Evolutionary conservation across 75 land plant genomes (phyloP).

Genomic region (Pseudotsuga menziesii): DNA sequence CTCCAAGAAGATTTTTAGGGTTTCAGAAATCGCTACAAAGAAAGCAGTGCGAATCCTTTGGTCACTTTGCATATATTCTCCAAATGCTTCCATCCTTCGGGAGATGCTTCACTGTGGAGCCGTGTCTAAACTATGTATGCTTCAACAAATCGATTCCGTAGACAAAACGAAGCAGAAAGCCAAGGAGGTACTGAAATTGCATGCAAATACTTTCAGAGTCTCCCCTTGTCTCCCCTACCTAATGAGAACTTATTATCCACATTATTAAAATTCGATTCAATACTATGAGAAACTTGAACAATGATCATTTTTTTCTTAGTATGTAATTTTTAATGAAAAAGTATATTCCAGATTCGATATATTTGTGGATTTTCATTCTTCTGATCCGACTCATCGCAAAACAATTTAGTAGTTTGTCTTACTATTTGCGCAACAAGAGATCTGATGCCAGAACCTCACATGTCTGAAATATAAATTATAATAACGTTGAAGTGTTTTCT

Average conservation of each 20-base stretch:
- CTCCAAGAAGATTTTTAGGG: conserved; percentile 30
- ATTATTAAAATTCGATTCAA: no score
- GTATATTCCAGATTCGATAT: no score
- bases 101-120: conserved; percentile 39
- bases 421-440: no score
- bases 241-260: conserved; percentile 5
- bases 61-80: conserved; percentile 16
- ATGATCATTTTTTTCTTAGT: no score
- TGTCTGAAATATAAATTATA: no score
- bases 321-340: no score
- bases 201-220: conserved; percentile 23
- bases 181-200: conserved; percentile 35
- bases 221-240: conserved; percentile 25
- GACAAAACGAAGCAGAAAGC: conserved; percentile 31
- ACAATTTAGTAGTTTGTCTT: no score
- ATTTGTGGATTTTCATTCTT: no score
- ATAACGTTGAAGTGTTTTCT: no score
- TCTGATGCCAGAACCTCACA: no score
- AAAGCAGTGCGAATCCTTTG: conserved; percentile 29
- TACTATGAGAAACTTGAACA: no score
- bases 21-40: conserved; percentile 28
- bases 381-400: no score
- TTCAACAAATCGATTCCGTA: conserved; percentile 26
- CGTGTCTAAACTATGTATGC: conserved; percentile 33
- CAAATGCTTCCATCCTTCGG: conserved; percentile 29